A percentile compares a stretch with the other conserved stretches of the same genome.
These are phyloP conservation scores for Flueggea neowawraea DNA, from an alignment of 441 rosid species.

Conservation along the genomic window DNA sequence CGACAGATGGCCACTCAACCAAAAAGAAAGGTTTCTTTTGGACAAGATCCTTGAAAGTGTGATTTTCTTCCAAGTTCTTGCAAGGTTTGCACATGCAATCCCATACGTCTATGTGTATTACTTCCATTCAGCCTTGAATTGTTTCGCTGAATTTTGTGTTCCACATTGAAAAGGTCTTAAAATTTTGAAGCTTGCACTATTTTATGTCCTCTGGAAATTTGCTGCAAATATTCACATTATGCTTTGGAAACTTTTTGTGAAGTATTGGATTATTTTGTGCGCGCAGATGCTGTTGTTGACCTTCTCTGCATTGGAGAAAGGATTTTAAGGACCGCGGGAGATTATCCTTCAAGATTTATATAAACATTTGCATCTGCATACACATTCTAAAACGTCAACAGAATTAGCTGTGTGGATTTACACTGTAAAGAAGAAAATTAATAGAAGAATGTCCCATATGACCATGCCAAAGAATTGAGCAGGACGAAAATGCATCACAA, in stretches of 20 bases:
- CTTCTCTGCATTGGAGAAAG: conserved; percentile 19
- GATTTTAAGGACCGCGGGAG: conserved; percentile 10
- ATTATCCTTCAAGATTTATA: conserved; percentile 10
- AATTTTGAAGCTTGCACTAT: too few relatives aligned
- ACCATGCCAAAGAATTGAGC: conserved; percentile 10
- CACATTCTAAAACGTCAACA: conserved; percentile 18
- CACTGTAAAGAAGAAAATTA: conserved; percentile 34
- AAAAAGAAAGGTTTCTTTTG: conserved; percentile 85
- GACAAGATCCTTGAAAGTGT: conserved; percentile 74
- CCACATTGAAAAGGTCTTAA: too few relatives aligned
- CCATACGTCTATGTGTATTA: not conserved
- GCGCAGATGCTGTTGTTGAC: conserved; percentile 25
- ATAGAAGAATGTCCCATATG: conserved; percentile 10
- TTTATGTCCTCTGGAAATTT: too few relatives aligned
- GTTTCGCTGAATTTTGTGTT: too few relatives aligned
- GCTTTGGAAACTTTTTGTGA: not conserved
- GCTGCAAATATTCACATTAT: not conserved
- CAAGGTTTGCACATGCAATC: conserved; percentile 33
- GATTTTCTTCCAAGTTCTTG: conserved; percentile 28
- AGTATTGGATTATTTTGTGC: not conserved
- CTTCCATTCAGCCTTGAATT: too few relatives aligned
- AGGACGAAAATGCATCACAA: conserved; percentile 20
- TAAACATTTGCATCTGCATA: conserved; percentile 21
- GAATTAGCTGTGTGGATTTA: conserved; percentile 21
- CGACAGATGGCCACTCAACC: conserved; percentile 39